Percentiles rank a stretch among this genome's conserved stretches.
These are phyloP conservation scores for Forsythia viridissima DNA, from an alignment of 257 asterid genomes.

Conservation along the genomic window DNA sequence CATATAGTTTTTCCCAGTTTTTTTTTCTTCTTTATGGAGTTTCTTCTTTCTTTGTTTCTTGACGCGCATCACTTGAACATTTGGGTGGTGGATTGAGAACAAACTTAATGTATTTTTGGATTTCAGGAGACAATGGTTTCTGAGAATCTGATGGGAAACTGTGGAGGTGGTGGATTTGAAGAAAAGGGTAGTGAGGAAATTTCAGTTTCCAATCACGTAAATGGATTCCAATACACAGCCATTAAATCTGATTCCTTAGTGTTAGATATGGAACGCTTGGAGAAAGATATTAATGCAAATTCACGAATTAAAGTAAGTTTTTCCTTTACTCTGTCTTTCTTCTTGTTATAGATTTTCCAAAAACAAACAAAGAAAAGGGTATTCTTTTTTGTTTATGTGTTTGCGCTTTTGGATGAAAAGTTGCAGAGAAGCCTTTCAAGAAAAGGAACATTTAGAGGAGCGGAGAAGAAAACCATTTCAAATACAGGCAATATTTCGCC, in stretches of 20 bases:
- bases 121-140: constrained; percentile 47
- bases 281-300: constrained; percentile 51
- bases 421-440: constrained; percentile 86
- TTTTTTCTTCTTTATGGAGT: not conserved
- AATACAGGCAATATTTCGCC: constrained; percentile 37
- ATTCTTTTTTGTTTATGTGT: not conserved
- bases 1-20: not conserved
- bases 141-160: constrained; percentile 28
- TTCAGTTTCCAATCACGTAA: constrained; percentile 32
- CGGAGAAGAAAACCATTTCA: constrained; percentile 39
- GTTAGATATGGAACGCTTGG: constrained; percentile 68
- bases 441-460: constrained; percentile 57
- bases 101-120: not conserved
- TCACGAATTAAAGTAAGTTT: constrained; percentile 64
- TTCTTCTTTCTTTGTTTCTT: not conserved
- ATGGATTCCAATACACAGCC: constrained; percentile 31
- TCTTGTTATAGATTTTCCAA: no score
- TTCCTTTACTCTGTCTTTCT: not conserved
- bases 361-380: no score
- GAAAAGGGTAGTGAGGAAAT: no score
- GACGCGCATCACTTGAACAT: no score
- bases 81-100: no score
- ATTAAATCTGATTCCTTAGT: constrained; percentile 54
- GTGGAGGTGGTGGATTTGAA: constrained; percentile 14
- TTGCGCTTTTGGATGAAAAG: not conserved